Percentiles rank a stretch among this genome's conserved stretches.
Conservation (phyloP, 331 rosid genomes). For the Quercus lobata region DNA sequence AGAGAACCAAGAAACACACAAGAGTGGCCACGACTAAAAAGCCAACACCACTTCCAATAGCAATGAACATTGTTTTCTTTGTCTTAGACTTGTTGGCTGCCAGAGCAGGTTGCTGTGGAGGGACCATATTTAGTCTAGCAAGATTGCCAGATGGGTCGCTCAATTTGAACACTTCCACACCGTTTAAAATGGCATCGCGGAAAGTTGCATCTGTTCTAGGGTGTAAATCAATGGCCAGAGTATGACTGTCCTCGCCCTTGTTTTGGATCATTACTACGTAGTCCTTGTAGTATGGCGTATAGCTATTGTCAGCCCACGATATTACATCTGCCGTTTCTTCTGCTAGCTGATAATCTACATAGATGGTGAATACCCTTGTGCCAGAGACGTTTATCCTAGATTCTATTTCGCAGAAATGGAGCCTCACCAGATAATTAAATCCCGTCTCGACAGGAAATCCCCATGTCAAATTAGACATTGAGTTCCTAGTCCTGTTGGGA, state of each 20-base stretch:
- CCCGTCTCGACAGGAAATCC: no score
- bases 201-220: background rate
- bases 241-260: background rate
- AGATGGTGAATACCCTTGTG: no score
- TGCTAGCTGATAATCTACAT: no score
- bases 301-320: no score
- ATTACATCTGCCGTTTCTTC: no score
- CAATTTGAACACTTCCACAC: background rate
- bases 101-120: background rate
- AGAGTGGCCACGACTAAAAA: background rate
- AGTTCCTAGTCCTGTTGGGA: no score
- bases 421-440: no score
- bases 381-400: no score
- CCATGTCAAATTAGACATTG: no score
- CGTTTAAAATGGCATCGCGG: background rate
- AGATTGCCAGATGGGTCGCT: background rate
- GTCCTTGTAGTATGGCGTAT: no score
- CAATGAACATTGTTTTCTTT: background rate
- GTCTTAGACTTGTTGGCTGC: background rate
- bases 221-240: background rate
- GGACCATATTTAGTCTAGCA: background rate
- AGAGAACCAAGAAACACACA: background rate
- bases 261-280: background rate
- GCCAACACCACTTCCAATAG: background rate
- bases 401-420: no score